phyloP scores from a whole-genome alignment of 495 filamentous ascomycete species.

The Clohesyomyces aquaticus region DNA sequence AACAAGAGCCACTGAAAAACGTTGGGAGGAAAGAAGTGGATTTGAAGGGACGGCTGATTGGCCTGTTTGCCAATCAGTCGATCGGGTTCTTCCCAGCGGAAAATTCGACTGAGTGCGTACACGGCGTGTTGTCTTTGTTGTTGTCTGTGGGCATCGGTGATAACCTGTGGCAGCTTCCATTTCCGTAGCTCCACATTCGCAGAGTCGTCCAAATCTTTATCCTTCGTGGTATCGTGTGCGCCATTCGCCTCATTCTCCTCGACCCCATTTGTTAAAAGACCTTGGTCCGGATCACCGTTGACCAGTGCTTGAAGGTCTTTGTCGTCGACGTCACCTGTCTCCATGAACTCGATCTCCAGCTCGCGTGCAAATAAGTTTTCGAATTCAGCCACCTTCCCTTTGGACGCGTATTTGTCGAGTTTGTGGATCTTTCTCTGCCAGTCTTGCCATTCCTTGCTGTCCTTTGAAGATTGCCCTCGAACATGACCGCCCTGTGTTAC shows the following conservation, averaged over 20 bases:
- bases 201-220: background rate
- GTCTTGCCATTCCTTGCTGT: constrained; percentile 40
- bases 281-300: constrained; percentile 1
- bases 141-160: constrained; percentile 27
- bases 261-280: constrained; percentile 21
- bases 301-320: background rate
- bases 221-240: background rate
- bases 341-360: constrained; percentile 30
- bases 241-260: background rate
- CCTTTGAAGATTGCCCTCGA: background rate
- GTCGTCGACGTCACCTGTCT: background rate
- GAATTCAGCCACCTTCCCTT: constrained; percentile 55
- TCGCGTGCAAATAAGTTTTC: constrained; percentile 55
- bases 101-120: constrained; percentile 61
- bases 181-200: constrained; percentile 3
- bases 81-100: constrained; percentile 44
- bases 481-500: background rate
- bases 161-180: constrained; percentile 33
- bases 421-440: constrained; percentile 22
- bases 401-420: constrained; percentile 53
- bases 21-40: constrained; percentile 46
- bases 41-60: constrained; percentile 17
- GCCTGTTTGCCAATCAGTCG: constrained; percentile 29
- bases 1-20: constrained; percentile 46
- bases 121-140: constrained; percentile 50